Base-by-base conservation (phyloP, 805 yeast species). In the Yamadazyma phyllophila region DNA sequence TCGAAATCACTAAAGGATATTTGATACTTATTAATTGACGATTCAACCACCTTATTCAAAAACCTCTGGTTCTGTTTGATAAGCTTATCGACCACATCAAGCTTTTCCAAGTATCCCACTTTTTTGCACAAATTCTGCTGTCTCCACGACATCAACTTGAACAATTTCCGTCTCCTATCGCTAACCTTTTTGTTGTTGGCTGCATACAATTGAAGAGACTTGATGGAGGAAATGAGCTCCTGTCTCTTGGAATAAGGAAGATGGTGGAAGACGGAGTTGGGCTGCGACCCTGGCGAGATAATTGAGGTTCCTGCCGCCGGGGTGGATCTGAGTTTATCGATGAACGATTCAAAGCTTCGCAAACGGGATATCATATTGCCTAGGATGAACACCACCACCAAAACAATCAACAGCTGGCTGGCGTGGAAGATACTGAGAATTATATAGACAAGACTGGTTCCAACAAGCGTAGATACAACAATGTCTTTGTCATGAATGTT, bases 51-150 rank as follows among this genome's bases (percentile, higher is more conserved):
- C 2, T 62, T 69, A 14, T 66, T 59, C 9, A 85, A 55, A 2
- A 85, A 51, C 3, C 52, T 51, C 43, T 73, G 74, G 61, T 89
- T 88, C 9, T 55, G 57, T 4, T 53, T 61, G 4, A 82, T 71
- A 10, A 74, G 65, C 1, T 52, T 48, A 47, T 85, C 88, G 0
- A 82, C 71, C 7, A 56, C 51, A 13, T 69, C 61, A 41, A 87
- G 61, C 52, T 85, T 81, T 15, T 68, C 63, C 26, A 74, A 50
- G 66, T 86, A 82, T 0, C 84, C 83, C 1, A 77, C 69, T 17
- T 73, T 63, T 9, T 67, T 69, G 17, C 81, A 80, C 27, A 80
- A 59, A 11, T 71, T 63, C 56, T 82, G 87, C 51, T 83, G 88
- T 43, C 77, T 65, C 70, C 77, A 71, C 4, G 76, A 58, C 76